Evolutionary conservation across 202 grass and related monocot species (phyloP).

Genomic region (Brachypodium distachyon): DNA sequence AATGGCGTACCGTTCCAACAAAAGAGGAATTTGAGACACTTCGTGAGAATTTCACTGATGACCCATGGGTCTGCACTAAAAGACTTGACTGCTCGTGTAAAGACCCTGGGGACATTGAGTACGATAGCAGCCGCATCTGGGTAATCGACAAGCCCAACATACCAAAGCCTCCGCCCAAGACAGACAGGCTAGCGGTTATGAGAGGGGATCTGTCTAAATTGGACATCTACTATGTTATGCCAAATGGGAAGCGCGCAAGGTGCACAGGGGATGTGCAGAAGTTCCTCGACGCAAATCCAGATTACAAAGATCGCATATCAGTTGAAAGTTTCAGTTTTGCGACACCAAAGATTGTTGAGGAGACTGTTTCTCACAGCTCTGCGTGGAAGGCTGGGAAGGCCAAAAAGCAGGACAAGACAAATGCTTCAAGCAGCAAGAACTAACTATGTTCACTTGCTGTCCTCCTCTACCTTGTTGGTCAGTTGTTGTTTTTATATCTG

Average conservation of each 20-base stretch:
- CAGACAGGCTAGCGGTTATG: constrained; percentile 66
- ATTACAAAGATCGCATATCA: constrained; percentile 50
- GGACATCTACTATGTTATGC: constrained; percentile 77
- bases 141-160: constrained; percentile 74
- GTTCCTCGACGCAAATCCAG: constrained; percentile 60
- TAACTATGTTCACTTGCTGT: not conserved
- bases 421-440: constrained; percentile 9
- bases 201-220: constrained; percentile 74
- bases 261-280: constrained; percentile 50
- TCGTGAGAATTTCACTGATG: constrained; percentile 54
- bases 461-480: not conserved
- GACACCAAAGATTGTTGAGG: constrained; percentile 61
- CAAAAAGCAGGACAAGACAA: constrained; percentile 40
- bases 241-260: constrained; percentile 67
- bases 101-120: constrained; percentile 60
- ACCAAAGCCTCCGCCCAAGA: constrained; percentile 62
- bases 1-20: constrained; percentile 59
- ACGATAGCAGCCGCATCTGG: constrained; percentile 68
- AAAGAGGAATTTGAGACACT: constrained; percentile 75
- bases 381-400: constrained; percentile 38
- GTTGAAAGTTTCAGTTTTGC: constrained; percentile 64
- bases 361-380: constrained; percentile 49
- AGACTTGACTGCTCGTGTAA: constrained; percentile 50
- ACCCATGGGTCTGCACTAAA: constrained; percentile 75
- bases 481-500: not conserved